These are phyloP conservation scores for Ceratocystis colombiana DNA, from an alignment of 2,329 filamentous ascomycete genomes.

Conservation along the genomic window DNA sequence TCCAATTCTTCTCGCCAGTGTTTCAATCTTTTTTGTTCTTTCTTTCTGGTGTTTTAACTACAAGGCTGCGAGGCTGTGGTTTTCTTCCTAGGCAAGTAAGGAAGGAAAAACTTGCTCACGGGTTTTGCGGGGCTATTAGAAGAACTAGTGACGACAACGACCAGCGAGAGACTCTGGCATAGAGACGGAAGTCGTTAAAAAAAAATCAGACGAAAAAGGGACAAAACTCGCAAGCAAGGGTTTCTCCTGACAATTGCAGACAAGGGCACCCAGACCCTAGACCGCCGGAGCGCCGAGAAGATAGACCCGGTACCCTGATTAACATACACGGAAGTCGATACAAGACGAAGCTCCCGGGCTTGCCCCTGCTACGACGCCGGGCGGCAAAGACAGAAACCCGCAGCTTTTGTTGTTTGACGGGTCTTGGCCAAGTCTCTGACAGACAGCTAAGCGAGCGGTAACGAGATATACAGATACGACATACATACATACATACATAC, in stretches of 20 bases:
- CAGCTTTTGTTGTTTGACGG: too few relatives aligned
- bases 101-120: slow-evolving; percentile 5
- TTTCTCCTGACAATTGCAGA: too few relatives aligned
- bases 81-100: background rate
- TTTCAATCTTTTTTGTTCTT: background rate
- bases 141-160: slow-evolving; percentile 1
- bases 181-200: background rate
- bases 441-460: too few relatives aligned
- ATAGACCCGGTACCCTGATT: too few relatives aligned
- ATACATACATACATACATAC: slow-evolving; percentile 7
- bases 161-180: background rate
- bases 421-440: too few relatives aligned
- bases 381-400: too few relatives aligned
- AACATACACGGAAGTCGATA: too few relatives aligned
- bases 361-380: too few relatives aligned
- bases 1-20: too few relatives aligned
- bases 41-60: background rate
- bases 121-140: background rate
- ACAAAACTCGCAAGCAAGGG: background rate
- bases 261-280: too few relatives aligned
- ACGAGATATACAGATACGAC: background rate
- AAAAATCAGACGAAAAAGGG: background rate
- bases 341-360: too few relatives aligned
- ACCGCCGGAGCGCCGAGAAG: too few relatives aligned
- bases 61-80: background rate